Evolutionary conservation across 768 basidiomycete genomes (phyloP), one percentile per base, ranked within the genome.

Genomic region (Amanita jacksonii): DNA sequence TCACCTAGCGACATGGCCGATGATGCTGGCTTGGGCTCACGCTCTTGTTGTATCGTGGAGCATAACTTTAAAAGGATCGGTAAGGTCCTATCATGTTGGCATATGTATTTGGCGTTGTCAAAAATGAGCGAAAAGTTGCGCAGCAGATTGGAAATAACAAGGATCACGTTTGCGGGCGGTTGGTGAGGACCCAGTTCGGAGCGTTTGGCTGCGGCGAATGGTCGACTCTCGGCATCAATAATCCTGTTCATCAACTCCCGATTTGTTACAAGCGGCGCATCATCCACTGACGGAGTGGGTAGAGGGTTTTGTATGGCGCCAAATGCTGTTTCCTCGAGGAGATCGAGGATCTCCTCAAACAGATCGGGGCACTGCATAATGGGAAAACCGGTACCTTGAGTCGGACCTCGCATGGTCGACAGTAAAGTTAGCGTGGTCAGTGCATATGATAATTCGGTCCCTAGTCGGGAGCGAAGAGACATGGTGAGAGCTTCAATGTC

Each of bases 401-500:
- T 69, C 45, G 74, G 75, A 8, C 77, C 80, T 22, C 76, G 76
- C 77, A 88, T 80, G 2, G 81, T 79, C 9, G 85, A 84, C 45
- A 96, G 65, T 56, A 94, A 66, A 3, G 81, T 81, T 51, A 97
- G 70, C 4, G 88, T 87, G 16, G 91, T 90, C 52, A 99, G 65
- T 4, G 86, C 89, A 58, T 92, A 98, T 3, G 91, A 83, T 42
- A 93, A 65, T 60, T 99, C 94, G 36, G 77, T 71, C 7, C 81
- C 73, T 32, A 97, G 64, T 27, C 93, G 73, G 27, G 87, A 94
- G 24, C 92, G 84, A 31, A 99, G 65, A 23, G 87, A 86, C 83
- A 99, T 81, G n/a, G 81, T 81, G 39, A 99, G 70, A n/a, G 80
- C 80, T 56, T 96, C 92, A 46, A 97, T 80, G 54, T 98, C 93